Evolutionary conservation across 73 alveolate genomes (phyloP).

Genomic region (Tetrahymena malaccensis): DNA sequence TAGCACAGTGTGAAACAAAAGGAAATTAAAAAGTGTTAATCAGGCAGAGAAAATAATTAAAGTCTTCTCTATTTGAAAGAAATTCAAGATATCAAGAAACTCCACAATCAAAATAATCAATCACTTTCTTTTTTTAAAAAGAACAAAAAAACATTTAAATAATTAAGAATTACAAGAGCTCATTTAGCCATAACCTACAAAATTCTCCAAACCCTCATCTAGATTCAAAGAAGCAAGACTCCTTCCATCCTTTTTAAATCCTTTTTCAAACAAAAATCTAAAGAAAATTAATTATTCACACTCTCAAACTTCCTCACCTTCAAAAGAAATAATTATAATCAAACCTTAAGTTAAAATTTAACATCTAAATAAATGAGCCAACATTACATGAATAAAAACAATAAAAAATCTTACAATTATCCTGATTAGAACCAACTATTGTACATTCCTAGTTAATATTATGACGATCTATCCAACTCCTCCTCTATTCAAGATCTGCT

Average conservation of each 20-base stretch:
- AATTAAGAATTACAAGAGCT: too few species aligned
- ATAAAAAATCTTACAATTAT: not conserved
- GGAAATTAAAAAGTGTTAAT: not conserved
- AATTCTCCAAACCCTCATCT: not conserved
- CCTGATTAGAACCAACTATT: not conserved
- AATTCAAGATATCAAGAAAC: not conserved
- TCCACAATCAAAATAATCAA: not conserved
- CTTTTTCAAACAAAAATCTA: not conserved
- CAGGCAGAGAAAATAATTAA: not conserved
- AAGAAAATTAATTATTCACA: not conserved
- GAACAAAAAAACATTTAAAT: not conserved
- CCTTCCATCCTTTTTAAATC: not conserved
- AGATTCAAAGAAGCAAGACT: not conserved
- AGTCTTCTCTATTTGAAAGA: not conserved
- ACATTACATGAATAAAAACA: not conserved
- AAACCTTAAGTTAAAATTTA: not conserved
- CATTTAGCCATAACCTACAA: not conserved
- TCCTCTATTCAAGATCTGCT: not conserved
- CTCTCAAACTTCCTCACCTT: not conserved
- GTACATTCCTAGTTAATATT: not conserved
- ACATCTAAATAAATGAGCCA: not conserved
- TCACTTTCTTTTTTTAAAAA: not conserved
- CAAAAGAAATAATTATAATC: not conserved
- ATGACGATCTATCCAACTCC: not conserved
- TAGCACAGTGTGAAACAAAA: not conserved